A percentile compares a stretch with the other conserved stretches of the same genome.
Evolutionary conservation across 495 filamentous ascomycete species (phyloP).

Genomic region (Penicillium canariense): DNA sequence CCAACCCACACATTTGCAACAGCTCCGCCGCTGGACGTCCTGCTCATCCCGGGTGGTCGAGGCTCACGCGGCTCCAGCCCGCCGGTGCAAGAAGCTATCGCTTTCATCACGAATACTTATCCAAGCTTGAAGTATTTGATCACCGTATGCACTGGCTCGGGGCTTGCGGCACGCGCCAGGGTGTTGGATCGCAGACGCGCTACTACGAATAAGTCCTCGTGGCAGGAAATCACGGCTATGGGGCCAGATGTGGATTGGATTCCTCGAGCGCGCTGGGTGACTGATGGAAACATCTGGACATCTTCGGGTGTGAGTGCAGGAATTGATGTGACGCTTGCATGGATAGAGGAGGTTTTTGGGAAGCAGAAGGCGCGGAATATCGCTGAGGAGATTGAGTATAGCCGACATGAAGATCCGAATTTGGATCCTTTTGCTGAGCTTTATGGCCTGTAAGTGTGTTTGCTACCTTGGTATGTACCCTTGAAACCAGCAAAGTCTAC

Average conservation of each 20-base stretch:
- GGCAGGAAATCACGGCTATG: conserved; percentile 28
- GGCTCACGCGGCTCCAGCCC: conserved; percentile 41
- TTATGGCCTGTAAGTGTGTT: conserved; percentile 13
- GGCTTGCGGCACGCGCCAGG: conserved; percentile 50
- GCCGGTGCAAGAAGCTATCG: conserved; percentile 31
- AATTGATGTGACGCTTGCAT: conserved; percentile 54
- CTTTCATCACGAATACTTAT: conserved; percentile 44
- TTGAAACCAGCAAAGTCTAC: not conserved
- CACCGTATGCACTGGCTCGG: conserved; percentile 60
- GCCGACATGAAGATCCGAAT: conserved; percentile 12
- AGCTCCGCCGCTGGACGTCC: conserved; percentile 51
- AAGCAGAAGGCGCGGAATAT: conserved; percentile 13
- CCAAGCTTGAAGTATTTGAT: conserved; percentile 54
- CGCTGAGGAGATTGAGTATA: conserved; percentile 20
- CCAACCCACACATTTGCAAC: conserved; percentile 61
- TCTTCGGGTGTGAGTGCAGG: conserved; percentile 61
- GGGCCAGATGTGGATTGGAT: conserved; percentile 57
- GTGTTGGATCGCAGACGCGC: conserved; percentile 57
- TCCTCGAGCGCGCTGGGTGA: conserved; percentile 59
- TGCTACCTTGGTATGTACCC: not conserved
- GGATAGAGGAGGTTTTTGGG: conserved; percentile 24
- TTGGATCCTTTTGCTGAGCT: conserved; percentile 26
- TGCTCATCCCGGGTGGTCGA: conserved; percentile 64
- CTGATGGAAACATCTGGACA: conserved; percentile 67
- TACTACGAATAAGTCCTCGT: conserved; percentile 47